These are phyloP conservation scores for Castanea mollissima DNA, from an alignment of 306 rosid species.

Conservation along the genomic window DNA sequence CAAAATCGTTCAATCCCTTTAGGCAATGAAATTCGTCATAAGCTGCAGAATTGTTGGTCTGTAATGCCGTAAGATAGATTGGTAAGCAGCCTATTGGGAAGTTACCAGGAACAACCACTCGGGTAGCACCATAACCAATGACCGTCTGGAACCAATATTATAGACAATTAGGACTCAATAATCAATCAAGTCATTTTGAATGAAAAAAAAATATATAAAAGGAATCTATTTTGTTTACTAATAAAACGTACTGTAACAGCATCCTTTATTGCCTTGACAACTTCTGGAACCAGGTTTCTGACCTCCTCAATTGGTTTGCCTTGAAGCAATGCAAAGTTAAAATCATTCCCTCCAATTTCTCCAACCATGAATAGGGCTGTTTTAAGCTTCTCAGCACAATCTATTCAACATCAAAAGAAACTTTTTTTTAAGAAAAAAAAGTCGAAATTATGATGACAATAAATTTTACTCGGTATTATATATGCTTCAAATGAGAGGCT, in stretches of 20 bases:
- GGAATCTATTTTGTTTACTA: background rate
- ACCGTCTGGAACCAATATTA: background rate
- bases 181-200: background rate
- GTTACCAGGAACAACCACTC: slow-evolving; percentile 21
- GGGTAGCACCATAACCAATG: slow-evolving; percentile 10
- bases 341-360: slow-evolving; percentile 24
- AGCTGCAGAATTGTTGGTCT: slow-evolving; percentile 2
- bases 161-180: background rate
- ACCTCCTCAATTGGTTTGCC: slow-evolving; percentile 10
- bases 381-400: slow-evolving; percentile 11
- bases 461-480: too few species aligned
- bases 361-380: slow-evolving; percentile 7
- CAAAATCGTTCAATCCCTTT: background rate
- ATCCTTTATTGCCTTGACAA: slow-evolving; percentile 14
- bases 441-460: too few species aligned
- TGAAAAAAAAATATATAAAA: background rate
- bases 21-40: slow-evolving; percentile 11
- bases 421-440: background rate
- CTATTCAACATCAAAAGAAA: background rate
- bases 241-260: background rate
- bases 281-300: slow-evolving; percentile 14
- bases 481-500: background rate
- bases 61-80: slow-evolving; percentile 2
- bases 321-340: background rate
- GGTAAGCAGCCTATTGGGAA: slow-evolving; percentile 21